A percentile compares a stretch with the other conserved stretches of the same genome.
Conservation (phyloP, 2,329 filamentous ascomycete species). For the Alternaria tenuissima region DNA sequence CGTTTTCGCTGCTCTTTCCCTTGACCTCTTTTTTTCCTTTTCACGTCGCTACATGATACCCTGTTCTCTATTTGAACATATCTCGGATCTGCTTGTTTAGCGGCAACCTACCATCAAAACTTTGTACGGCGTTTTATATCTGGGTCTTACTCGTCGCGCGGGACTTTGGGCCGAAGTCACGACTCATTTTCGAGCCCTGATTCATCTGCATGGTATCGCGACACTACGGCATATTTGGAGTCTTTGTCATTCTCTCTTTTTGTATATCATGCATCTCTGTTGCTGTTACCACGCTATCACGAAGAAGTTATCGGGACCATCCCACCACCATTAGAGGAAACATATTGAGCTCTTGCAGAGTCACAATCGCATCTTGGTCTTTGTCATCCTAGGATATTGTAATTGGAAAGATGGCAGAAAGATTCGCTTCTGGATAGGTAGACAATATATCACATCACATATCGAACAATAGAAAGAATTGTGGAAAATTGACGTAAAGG, state of each 20-base stretch:
- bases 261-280: conserved; percentile 5
- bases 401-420: conserved; percentile 1
- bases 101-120: conserved; percentile 16
- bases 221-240: conserved; percentile 11
- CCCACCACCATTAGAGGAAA: conserved; percentile 1
- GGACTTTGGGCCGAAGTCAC: background rate
- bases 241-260: conserved; percentile 5
- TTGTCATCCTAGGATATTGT: conserved; percentile 10
- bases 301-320: background rate
- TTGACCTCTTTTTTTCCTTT: conserved; percentile 11
- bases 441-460: background rate
- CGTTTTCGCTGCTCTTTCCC: background rate
- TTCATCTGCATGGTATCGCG: conserved; percentile 12
- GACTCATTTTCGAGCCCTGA: conserved; percentile 2
- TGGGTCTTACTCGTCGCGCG: conserved; percentile 3
- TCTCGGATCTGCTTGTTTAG: conserved; percentile 32
- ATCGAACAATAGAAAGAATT: background rate
- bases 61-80: background rate
- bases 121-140: conserved; percentile 14
- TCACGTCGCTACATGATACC: conserved; percentile 36
- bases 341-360: background rate
- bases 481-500: background rate
- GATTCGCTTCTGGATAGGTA: background rate
- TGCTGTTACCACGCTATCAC: background rate
- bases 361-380: conserved; percentile 1